phyloP scores from a whole-genome alignment of 192 early-diverging fungal species.

The Coemansia sp. region DNA sequence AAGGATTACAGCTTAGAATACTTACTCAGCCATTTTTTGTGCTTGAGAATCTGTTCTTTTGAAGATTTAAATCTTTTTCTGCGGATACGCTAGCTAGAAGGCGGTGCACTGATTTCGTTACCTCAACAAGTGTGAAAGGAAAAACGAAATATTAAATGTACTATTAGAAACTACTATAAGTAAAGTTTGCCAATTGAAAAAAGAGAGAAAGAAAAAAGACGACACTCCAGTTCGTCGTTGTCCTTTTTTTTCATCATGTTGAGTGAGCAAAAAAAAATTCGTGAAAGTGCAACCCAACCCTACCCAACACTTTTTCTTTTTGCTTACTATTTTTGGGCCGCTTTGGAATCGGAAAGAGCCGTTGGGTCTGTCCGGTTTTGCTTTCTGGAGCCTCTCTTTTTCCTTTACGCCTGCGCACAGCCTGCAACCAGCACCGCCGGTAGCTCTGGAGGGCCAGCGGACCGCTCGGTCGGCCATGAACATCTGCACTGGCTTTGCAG shows the following conservation, averaged over 20 bases:
- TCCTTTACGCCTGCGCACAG: too few species aligned
- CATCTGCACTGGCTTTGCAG: too few species aligned
- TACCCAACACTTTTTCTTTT: not conserved
- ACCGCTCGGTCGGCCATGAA: too few species aligned
- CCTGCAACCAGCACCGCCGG: too few species aligned
- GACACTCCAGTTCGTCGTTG: not conserved
- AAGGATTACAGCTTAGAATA: constrained; percentile 6
- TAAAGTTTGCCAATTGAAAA: constrained; percentile 11
- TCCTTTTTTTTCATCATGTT: not conserved
- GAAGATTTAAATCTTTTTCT: constrained; percentile 12
- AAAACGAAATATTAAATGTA: constrained; percentile 25
- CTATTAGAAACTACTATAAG: constrained; percentile 22
- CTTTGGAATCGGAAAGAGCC: too few species aligned
- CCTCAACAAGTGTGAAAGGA: constrained; percentile 15
- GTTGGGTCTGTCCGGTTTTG: too few species aligned
- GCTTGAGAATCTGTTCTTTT: constrained; percentile 7
- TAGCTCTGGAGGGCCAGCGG: too few species aligned
- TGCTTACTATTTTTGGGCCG: not conserved
- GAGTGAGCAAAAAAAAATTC: not conserved
- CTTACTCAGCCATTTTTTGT: constrained; percentile 53
- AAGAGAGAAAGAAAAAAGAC: constrained; percentile 26
- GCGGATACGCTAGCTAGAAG: constrained; percentile 9
- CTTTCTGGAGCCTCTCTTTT: too few species aligned
- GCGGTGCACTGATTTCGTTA: constrained; percentile 30
- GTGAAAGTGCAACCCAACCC: not conserved